Base-by-base conservation (phyloP, 257 asterid species). In the Leptodermis oblonga region DNA sequence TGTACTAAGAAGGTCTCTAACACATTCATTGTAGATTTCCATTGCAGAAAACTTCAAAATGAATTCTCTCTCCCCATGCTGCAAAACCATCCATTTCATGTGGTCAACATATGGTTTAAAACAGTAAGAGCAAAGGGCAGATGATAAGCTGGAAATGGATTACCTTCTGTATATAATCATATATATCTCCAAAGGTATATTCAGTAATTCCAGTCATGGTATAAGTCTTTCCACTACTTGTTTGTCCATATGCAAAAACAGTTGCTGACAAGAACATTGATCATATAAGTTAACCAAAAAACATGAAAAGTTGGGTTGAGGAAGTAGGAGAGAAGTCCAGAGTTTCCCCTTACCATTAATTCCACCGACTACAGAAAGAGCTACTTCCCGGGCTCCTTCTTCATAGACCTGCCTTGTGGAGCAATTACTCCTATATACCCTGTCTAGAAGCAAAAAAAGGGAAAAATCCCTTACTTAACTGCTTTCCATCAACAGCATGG, bases 21-120 rank as follows among this genome's bases (percentile, higher is more conserved):
- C 97, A 25, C 96, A 93, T 76, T 93, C 99, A 46, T 93, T 93
- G 75, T 93, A 91, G 70, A 93, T 93, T 81, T 93, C 99, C 92
- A 93, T 79, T 54, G 99, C 97, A 43, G 96, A 93, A 71, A 93
- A 93, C 79, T 87, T 93, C 83, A 87, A 68, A 46, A 85, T 74
- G 39, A 80, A 93, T 49, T 86, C 88, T 74, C 99, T 82, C 68
- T 91, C 96, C 0, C 77, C 74, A 67, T 93, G 97, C 99, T 93
- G 84, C 73, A 81, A n/a, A 69, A 68, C 43, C 64, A 69, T 68
- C 52, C 64, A 65, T 65, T 62, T 18, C 65, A 52, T 54, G 54
- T 17, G 17, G 15, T 59, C 34, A 64, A 30, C 45, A 52, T 71
- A 64, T 55, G 68, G 54, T 36, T n/a, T 49, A 71, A 63, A 18